These are phyloP conservation scores for Malassezia yamatoensis DNA, from an alignment of 1,284 basidiomycete genomes.

Conservation along the genomic window DNA sequence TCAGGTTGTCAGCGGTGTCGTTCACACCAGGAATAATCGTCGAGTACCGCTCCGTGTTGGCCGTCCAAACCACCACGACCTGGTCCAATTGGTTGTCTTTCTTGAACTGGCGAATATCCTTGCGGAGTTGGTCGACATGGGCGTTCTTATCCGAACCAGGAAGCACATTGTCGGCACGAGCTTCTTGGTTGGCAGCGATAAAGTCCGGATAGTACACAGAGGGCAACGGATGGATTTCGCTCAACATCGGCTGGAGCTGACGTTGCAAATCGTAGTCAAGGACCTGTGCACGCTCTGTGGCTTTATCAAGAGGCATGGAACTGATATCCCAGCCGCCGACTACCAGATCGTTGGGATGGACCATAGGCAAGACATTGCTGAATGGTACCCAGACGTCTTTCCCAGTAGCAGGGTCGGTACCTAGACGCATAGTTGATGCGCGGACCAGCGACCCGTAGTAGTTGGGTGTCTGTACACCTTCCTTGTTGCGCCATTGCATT, in stretches of 20 bases:
- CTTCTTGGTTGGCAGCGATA: conserved; percentile 94
- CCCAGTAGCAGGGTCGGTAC: conserved; percentile 67
- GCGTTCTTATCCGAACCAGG: conserved; percentile 73
- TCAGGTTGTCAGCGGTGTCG: conserved; percentile 81
- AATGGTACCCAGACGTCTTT: conserved; percentile 90
- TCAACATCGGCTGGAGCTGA: conserved; percentile 79
- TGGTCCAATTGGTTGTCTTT: conserved; percentile 64
- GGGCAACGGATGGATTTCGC: conserved; percentile 72
- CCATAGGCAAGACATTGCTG: conserved; percentile 90
- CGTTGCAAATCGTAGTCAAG: conserved; percentile 95
- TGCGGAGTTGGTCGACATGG: conserved; percentile 83
- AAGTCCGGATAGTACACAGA: conserved; percentile 65
- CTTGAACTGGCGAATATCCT: conserved; percentile 91
- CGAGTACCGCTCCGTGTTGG: conserved; percentile 96
- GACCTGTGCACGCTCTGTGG: conserved; percentile 86
- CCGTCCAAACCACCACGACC: conserved; percentile 89
- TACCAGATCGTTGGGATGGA: conserved; percentile 96
- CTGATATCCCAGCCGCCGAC: conserved; percentile 97
- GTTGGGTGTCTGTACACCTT: conserved; percentile 83
- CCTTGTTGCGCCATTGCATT: conserved; percentile 90
- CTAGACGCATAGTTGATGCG: conserved; percentile 86
- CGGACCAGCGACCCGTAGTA: conserved; percentile 67
- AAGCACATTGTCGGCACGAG: conserved; percentile 84
- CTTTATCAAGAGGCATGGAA: conserved; percentile 68
- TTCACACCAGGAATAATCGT: conserved; percentile 89